Percentiles rank a stretch among this genome's conserved stretches.
These are phyloP conservation scores for Populus hybrid DNA, from an alignment of 441 rosid species.

Conservation along the genomic window DNA sequence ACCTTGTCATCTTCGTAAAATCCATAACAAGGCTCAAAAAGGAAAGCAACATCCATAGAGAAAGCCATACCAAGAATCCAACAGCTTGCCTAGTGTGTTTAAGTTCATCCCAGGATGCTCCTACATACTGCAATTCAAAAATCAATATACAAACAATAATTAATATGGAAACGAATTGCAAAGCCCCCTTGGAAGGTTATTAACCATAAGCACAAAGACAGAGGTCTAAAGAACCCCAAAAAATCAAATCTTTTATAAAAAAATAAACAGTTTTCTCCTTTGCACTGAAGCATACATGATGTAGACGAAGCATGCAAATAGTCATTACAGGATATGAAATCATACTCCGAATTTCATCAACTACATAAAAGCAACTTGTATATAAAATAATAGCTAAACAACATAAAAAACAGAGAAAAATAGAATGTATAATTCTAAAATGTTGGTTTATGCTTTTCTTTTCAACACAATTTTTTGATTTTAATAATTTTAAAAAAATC, in stretches of 20 bases:
- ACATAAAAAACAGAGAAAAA: background rate
- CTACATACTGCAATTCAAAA: slow-evolving; percentile 21
- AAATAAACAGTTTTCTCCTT: background rate
- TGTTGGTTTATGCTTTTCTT: background rate
- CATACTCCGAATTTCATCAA: background rate
- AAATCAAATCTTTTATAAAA: too few relatives aligned
- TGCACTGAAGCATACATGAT: background rate
- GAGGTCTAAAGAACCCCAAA: background rate
- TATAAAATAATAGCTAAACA: background rate
- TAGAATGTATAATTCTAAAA: background rate
- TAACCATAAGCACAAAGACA: background rate
- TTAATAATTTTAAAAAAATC: background rate
- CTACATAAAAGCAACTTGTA: background rate
- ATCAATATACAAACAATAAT: background rate
- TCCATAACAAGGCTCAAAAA: background rate
- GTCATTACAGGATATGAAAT: background rate
- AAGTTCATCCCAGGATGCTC: slow-evolving; percentile 30
- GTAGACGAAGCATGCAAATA: background rate
- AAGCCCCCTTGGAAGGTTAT: background rate
- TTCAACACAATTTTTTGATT: background rate
- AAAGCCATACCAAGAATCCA: slow-evolving; percentile 27
- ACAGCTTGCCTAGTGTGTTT: slow-evolving; percentile 28
- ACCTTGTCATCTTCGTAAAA: background rate
- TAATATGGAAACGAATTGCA: too few relatives aligned
- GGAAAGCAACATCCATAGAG: background rate